phyloP scores from a whole-genome alignment of 2,329 filamentous ascomycete genomes.

The Pseudocercospora macadamiae region DNA sequence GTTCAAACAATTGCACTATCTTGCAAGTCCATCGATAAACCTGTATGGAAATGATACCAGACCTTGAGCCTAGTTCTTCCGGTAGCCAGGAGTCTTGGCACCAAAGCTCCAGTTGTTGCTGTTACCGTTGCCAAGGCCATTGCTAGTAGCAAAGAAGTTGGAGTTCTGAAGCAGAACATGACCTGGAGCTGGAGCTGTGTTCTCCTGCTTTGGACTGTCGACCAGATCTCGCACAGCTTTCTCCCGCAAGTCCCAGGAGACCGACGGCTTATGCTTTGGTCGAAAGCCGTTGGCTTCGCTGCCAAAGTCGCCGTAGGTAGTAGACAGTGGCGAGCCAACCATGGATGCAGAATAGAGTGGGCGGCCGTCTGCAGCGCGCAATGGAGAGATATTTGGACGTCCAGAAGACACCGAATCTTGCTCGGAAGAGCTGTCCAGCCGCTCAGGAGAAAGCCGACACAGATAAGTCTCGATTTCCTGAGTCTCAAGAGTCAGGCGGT shows the following conservation, averaged over 20 bases:
- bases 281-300: not conserved
- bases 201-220: slow-evolving; percentile 5
- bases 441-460: slow-evolving; percentile 7
- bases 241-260: slow-evolving; percentile 12
- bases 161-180: not conserved
- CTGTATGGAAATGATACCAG: too few species aligned
- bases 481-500: slow-evolving; percentile 11
- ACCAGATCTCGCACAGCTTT: slow-evolving; percentile 8
- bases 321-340: slow-evolving; percentile 11
- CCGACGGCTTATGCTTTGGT: not conserved
- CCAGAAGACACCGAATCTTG: slow-evolving; percentile 10
- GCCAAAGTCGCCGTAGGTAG: not conserved
- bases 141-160: not conserved
- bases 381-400: slow-evolving; percentile 13
- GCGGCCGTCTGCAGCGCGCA: slow-evolving; percentile 14
- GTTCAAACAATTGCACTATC: too few species aligned
- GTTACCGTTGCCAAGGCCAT: not conserved
- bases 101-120: slow-evolving; percentile 10
- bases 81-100: not conserved
- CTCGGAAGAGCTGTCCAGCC: slow-evolving; percentile 14
- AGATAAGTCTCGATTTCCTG: slow-evolving; percentile 13
- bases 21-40: too few species aligned
- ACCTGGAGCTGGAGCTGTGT: not conserved
- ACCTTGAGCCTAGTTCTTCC: not conserved
- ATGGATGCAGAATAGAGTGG: slow-evolving; percentile 12